Conservation (phyloP, 257 asterid species). For the Solanum acaule region DNA sequence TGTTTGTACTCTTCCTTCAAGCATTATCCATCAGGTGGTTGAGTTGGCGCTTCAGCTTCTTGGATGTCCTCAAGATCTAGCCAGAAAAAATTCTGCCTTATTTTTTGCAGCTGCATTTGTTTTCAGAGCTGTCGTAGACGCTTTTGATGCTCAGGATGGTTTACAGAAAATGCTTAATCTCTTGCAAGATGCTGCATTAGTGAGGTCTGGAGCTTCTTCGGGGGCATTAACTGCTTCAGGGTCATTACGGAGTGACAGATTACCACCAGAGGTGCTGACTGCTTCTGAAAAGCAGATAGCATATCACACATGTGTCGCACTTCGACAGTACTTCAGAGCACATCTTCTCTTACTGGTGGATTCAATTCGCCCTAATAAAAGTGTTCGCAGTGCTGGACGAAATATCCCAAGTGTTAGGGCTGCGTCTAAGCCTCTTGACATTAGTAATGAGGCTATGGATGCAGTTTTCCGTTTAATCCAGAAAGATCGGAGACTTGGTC, state of each 20-base stretch:
- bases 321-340: slow-evolving; percentile 88
- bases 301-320: slow-evolving; percentile 85
- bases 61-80: slow-evolving; percentile 72
- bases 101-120: slow-evolving; percentile 91
- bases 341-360: slow-evolving; percentile 83
- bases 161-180: slow-evolving; percentile 73
- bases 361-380: slow-evolving; percentile 76
- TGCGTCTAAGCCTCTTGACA: slow-evolving; percentile 86
- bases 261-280: slow-evolving; percentile 83
- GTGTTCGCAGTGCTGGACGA: slow-evolving; percentile 68
- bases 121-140: slow-evolving; percentile 83
- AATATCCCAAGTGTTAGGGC: slow-evolving; percentile 60
- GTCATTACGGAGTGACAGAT: slow-evolving; percentile 68
- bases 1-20: slow-evolving; percentile 86
- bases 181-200: slow-evolving; percentile 93
- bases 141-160: slow-evolving; percentile 91
- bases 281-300: slow-evolving; percentile 96
- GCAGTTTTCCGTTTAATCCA: slow-evolving; percentile 81
- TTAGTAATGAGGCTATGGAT: slow-evolving; percentile 93
- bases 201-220: slow-evolving; percentile 75
- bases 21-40: slow-evolving; percentile 70
- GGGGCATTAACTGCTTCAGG: slow-evolving; percentile 63
- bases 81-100: slow-evolving; percentile 86
- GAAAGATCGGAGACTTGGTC: slow-evolving; percentile 89
- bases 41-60: slow-evolving; percentile 89